Evolutionary conservation across 495 filamentous ascomycete genomes (phyloP), one percentile per base, ranked within the genome.

Genomic region (Podospora bellae-mahoneyi): DNA sequence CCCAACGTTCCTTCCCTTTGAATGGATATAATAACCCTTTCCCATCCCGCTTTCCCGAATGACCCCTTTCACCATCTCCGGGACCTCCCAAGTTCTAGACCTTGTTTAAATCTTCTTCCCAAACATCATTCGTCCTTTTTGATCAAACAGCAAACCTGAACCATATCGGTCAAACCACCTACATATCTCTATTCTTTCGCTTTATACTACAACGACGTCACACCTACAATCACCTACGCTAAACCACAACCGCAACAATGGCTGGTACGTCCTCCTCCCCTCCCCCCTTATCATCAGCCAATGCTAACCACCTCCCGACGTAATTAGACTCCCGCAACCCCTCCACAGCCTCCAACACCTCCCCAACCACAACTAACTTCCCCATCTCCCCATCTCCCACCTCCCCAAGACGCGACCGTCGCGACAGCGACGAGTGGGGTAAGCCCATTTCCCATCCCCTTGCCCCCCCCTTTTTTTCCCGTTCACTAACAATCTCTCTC

Each of bases 361-460:
- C 63, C 60, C 59, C 69, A 48, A 68, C 64, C 15, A 55, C 4
- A 59, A 60, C 15, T 27, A 64, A 9, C 57, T 32, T 62, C 61
- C 30, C 28, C 61, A 44, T 19, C 30, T 26, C 30, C 2, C 61
- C 27, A 18, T 18, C 32, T 13, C n/a, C 27, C 30, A 10, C 61
- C 30, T 39, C 32, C 61, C 30, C 27, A 19, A 18, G 61, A 4
- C n/a, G 32, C 32, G 69, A 71, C 26, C 66, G 71, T 13, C 71
- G 69, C 19, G 13, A 34, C 18, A 77, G 74, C 64, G 79, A 76
- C 69, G 79, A 82, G 69, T 82, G 80, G 80, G 80, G 80, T 82
- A 64, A 69, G 78, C 76, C 10, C 15, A 32, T 66, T 55, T 60
- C 32, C n/a, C 48, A 57, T 58, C n/a, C 39, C 39, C 5, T 27